Conservation (phyloP, 495 filamentous ascomycete species). For the Immersiella caudata region DNA sequence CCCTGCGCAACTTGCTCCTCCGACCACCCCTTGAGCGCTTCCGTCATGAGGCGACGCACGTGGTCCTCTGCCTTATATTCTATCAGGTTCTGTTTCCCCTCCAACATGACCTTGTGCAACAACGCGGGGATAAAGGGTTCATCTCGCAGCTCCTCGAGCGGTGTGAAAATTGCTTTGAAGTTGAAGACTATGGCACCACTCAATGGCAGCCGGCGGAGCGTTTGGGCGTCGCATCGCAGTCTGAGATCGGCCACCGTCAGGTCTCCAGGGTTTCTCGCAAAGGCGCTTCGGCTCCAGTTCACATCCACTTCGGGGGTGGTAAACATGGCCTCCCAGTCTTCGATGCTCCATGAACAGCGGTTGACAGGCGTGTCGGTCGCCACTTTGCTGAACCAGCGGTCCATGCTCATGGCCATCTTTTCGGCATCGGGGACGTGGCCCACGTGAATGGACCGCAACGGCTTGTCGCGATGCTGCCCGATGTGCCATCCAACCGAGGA, state of each 20-base stretch:
- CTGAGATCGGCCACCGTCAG: conserved; percentile 63
- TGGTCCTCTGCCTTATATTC: conserved; percentile 87
- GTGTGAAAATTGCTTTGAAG: conserved; percentile 89
- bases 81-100: conserved; percentile 76
- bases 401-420: conserved; percentile 89
- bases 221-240: conserved; percentile 93
- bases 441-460: conserved; percentile 74
- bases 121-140: conserved; percentile 76
- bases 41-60: conserved; percentile 74
- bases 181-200: conserved; percentile 81
- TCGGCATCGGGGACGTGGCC: conserved; percentile 82
- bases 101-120: conserved; percentile 65
- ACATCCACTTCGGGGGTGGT: conserved; percentile 23
- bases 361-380: conserved; percentile 77
- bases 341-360: conserved; percentile 85
- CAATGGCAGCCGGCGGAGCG: conserved; percentile 77
- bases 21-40: conserved; percentile 66
- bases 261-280: conserved; percentile 32
- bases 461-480: conserved; percentile 70
- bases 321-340: conserved; percentile 76
- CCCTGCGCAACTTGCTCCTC: conserved; percentile 71
- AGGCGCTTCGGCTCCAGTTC: conserved; percentile 31
- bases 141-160: conserved; percentile 68
- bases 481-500: conserved; percentile 83
- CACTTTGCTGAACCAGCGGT: conserved; percentile 85